Evolutionary conservation across 345 rosid genomes (phyloP).

Genomic region (Camelina sativa): DNA sequence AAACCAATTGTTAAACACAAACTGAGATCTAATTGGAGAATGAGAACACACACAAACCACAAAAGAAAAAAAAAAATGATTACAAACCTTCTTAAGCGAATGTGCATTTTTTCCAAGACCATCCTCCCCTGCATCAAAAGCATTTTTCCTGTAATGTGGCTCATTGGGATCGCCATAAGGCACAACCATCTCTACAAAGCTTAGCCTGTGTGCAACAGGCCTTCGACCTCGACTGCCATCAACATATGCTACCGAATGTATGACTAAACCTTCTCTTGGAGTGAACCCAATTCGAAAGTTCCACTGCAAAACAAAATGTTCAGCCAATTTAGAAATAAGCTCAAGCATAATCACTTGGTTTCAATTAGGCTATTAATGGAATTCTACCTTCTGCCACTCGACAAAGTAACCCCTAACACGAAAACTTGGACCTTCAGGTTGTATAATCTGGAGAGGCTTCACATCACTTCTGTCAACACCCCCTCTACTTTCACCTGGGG

Average conservation of each 20-base stretch:
- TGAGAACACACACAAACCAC: slow-evolving; percentile 14
- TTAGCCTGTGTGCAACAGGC: slow-evolving; percentile 86
- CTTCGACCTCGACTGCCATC: slow-evolving; percentile 93
- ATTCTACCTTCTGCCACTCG: slow-evolving; percentile 87
- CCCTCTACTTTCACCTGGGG: slow-evolving; percentile 86
- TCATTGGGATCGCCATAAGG: slow-evolving; percentile 98
- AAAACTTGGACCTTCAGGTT: slow-evolving; percentile 96
- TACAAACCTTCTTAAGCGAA: slow-evolving; percentile 83
- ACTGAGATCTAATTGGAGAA: slow-evolving; percentile 17
- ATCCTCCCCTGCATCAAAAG: slow-evolving; percentile 98
- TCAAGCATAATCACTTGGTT: slow-evolving; percentile 19
- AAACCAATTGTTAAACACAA: slow-evolving; percentile 22
- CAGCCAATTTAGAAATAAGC: slow-evolving; percentile 25
- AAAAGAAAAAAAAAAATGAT: not conserved
- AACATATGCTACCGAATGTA: slow-evolving; percentile 85
- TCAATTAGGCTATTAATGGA: slow-evolving; percentile 9
- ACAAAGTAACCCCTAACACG: slow-evolving; percentile 79
- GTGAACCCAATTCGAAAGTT: slow-evolving; percentile 94
- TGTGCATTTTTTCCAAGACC: slow-evolving; percentile 96
- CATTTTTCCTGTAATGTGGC: slow-evolving; percentile 91
- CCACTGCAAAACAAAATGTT: slow-evolving; percentile 66
- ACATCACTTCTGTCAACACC: slow-evolving; percentile 95
- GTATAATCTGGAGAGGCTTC: slow-evolving; percentile 80
- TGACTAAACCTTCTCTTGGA: slow-evolving; percentile 88
- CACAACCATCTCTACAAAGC: slow-evolving; percentile 97